Evolutionary conservation across 2,329 filamentous ascomycete species (phyloP), one percentile per base, ranked within the genome.

Genomic region (Colletotrichum costaricense): DNA sequence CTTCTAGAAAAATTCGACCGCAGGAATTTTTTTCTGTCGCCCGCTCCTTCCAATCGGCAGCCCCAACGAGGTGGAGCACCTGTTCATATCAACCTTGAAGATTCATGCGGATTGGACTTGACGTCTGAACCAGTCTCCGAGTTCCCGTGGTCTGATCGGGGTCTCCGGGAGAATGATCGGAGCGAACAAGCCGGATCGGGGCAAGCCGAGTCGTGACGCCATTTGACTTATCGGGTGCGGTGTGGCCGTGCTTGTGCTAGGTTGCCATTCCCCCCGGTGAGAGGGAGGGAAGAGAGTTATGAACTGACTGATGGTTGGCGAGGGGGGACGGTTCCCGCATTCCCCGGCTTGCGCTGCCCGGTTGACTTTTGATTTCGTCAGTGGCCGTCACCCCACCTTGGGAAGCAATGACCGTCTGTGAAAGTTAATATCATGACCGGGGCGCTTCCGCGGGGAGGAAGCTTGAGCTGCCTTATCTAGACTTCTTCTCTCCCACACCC

Each of bases 351-450:
- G 11, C 8, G 24, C 19, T 46, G 33, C 12, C 5, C 16, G n/a
- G 60, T 38, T 33, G 24, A 38, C 38, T n/a, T 26, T n/a, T 4
- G 28, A 33, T 58, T 58, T 33, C 63, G 68, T 64, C 54, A 62
- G 66, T 42, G 49, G 42, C 49, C 28, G 28, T 49, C 26, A 30
- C 30, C 64, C 62, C 69, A 67, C 59, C 38, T 38, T n/a, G 16
- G 24, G 42, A 42, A 60, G 38, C 63, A 42, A 67, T 19, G 58
- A 9, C 35, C 8, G 22, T 42, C 2, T 28, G 24, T 14, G 24
- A 42, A 63, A 69, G 28, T 54, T 52, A 59, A 72, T 72, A 67
- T 74, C 71, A 24, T 49, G 49, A 16, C 56, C 56, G 55, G 57
- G 24, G 26, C 16, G 55, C 55, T 57, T 11, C 19, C 26, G 16